Evolutionary conservation across 139 green algal species (phyloP), one percentile per base, ranked within the genome.

Genomic region (Pseudopediastrum boryanum): DNA sequence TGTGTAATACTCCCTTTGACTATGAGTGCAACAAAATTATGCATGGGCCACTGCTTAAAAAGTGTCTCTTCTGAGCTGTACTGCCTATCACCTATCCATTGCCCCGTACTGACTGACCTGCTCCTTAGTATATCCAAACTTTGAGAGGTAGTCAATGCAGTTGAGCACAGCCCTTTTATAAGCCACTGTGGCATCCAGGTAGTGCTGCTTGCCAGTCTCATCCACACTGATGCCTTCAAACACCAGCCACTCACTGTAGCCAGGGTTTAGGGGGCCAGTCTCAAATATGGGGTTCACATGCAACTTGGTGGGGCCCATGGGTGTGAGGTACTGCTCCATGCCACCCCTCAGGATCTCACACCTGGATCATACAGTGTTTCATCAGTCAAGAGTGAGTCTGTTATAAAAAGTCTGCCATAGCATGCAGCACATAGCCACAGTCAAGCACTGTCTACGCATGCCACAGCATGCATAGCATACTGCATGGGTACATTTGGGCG

Each of bases 91-190:
- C n/a, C n/a, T n/a, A n/a, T n/a, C n/a, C n/a, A n/a, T n/a, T n/a
- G n/a, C n/a, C n/a, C n/a, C 31, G 38, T 70, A 3, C 75, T 29
- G 3, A 2, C 76, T 1, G 50, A 85, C 85, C 85, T 92, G 88
- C 71, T 89, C 65, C 67, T 87, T 85, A 42, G 85, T 88, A 78
- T 92, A 94, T 3, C 90, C 91, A 74, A 94, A 92, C 63, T 94
- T 93, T 50, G 66, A 59, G 36, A 95, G 82, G 84, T 95, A 95
- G 70, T 95, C 54, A 29, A 95, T 94, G 81, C 77, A 83, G 81
- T 94, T 92, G 5, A 95, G 87, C 36, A 94, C 85, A 12, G 90
- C 90, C 6, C 91, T 85, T 83, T 95, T 95, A 85, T 93, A 95
- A 33, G 91, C 90, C 16, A 95, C 71, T 0, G 79, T 83, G 43